Conservation (phyloP, 306 rosid species). For the Sicyos edulis region DNA sequence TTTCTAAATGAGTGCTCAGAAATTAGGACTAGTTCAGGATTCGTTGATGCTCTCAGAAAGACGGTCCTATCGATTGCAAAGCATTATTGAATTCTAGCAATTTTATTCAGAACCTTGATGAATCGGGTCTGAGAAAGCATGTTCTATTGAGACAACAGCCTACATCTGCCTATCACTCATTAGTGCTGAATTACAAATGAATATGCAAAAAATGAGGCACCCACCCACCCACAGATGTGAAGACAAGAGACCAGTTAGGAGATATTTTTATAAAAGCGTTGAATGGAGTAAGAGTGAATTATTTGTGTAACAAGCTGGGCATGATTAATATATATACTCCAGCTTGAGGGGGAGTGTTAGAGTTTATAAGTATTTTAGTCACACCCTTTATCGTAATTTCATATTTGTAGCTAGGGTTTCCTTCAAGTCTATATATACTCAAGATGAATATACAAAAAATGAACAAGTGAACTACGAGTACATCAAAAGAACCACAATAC, state of each 20-base stretch:
- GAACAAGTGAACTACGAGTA: background rate
- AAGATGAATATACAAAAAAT: background rate
- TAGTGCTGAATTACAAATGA: slow-evolving; percentile 28
- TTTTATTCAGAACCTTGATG: slow-evolving; percentile 43
- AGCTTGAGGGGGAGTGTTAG: no score
- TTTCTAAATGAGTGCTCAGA: slow-evolving; percentile 51
- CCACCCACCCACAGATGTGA: background rate
- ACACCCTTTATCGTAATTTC: no score
- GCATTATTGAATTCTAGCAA: slow-evolving; percentile 53
- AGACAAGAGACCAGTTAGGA: no score
- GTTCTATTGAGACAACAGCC: slow-evolving; percentile 44
- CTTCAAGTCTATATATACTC: no score
- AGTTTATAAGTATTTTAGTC: no score
- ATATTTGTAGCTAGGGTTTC: no score
- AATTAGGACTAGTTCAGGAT: slow-evolving; percentile 71
- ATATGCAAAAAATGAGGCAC: background rate
- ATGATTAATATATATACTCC: no score
- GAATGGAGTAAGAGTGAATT: no score
- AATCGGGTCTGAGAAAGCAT: no score
- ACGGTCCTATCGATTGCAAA: slow-evolving; percentile 31
- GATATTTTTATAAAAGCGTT: no score
- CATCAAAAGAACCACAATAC: background rate
- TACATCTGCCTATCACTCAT: slow-evolving; percentile 51
- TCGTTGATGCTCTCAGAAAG: slow-evolving; percentile 57
- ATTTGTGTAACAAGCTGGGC: no score